phyloP scores from a whole-genome alignment of 129 eudicot species.

The Tanacetum coccineum region DNA sequence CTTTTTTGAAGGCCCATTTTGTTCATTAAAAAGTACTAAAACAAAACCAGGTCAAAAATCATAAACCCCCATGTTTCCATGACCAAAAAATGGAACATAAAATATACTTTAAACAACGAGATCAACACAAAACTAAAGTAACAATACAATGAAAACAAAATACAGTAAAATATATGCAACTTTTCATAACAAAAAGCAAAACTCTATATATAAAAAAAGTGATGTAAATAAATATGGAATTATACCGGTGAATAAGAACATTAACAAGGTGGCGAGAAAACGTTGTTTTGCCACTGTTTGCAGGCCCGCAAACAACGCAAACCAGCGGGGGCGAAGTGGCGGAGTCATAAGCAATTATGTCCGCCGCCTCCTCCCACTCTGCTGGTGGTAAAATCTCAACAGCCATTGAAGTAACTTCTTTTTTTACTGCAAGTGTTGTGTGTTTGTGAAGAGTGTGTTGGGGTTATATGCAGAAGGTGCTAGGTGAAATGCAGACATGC shows the following conservation, averaged over 20 bases:
- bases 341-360: constrained; percentile 40
- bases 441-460: neutral
- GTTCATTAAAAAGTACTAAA: no score
- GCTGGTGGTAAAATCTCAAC: constrained; percentile 28
- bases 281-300: constrained; percentile 60
- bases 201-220: no score
- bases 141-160: no score
- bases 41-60: no score
- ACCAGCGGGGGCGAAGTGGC: constrained; percentile 35
- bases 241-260: constrained; percentile 46
- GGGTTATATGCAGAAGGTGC: neutral
- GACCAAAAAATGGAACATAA: no score
- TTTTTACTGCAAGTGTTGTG: neutral
- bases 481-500: neutral
- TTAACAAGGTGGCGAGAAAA: constrained; percentile 73
- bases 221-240: neutral
- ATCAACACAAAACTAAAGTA: no score
- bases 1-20: no score
- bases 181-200: no score
- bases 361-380: constrained; percentile 59
- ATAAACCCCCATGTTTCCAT: no score
- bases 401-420: neutral
- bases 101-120: no score
- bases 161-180: no score
- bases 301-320: constrained; percentile 58